Conservation (phyloP, 2,329 filamentous ascomycete species). For the Sclerotinia trifoliorum region DNA sequence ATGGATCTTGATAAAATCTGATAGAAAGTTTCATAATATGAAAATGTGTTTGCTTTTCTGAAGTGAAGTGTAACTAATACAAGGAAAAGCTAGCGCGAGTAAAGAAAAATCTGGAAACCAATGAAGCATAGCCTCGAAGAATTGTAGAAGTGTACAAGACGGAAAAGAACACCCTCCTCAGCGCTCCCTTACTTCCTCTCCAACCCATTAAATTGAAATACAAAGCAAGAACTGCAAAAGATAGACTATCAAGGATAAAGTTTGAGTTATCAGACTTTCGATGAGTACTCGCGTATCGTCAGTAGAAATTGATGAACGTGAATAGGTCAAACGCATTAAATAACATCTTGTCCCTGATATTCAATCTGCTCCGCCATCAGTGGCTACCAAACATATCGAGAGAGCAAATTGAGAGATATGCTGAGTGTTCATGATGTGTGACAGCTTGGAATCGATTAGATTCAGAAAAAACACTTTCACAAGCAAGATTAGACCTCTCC, state of each 20-base stretch:
- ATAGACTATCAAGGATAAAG: constrained; percentile 1
- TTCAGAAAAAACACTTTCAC: not conserved
- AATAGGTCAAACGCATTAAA: constrained; percentile 25
- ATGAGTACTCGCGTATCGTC: constrained; percentile 3
- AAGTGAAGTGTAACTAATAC: constrained; percentile 10
- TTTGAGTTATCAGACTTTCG: constrained; percentile 9
- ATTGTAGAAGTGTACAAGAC: constrained; percentile 12
- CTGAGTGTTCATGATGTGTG: not conserved
- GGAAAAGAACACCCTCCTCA: not conserved
- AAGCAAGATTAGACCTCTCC: constrained; percentile 24
- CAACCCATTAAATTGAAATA: constrained; percentile 11
- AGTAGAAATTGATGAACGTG: constrained; percentile 4
- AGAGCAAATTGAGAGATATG: constrained; percentile 11
- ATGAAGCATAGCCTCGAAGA: not conserved
- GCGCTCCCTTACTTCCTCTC: not conserved
- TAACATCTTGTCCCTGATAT: constrained; percentile 24
- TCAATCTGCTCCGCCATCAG: constrained; percentile 14
- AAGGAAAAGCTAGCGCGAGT: constrained; percentile 9
- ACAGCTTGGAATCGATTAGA: constrained; percentile 1
- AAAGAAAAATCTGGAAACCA: not conserved
- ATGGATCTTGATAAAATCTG: not conserved
- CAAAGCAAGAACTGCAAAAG: constrained; percentile 13
- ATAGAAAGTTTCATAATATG: not conserved
- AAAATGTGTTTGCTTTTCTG: constrained; percentile 10
- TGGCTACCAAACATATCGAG: constrained; percentile 21